phyloP scores from a whole-genome alignment of 768 basidiomycete genomes.

The Goffeauzyma gilvescens region DNA sequence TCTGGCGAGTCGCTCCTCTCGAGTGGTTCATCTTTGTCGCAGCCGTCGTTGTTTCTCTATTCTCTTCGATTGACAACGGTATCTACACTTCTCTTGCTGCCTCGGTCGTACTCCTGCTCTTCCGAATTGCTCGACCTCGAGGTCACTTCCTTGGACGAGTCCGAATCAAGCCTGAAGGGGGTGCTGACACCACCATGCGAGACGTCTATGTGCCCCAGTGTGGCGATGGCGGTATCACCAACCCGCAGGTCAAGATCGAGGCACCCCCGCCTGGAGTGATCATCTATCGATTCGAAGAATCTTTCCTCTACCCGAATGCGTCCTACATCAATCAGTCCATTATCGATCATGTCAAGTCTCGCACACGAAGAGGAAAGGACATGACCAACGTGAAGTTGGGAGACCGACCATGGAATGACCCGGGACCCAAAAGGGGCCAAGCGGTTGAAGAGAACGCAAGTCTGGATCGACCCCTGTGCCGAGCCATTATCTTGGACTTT shows the following conservation, averaged over 20 bases:
- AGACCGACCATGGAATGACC: slow-evolving; percentile 89
- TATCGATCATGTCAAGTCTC: slow-evolving; percentile 59
- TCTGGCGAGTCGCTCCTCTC: slow-evolving; percentile 83
- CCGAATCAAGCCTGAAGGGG: slow-evolving; percentile 32
- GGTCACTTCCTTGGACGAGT: slow-evolving; percentile 82
- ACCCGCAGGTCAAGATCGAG: slow-evolving; percentile 50
- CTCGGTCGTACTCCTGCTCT: slow-evolving; percentile 57
- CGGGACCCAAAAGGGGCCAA: slow-evolving; percentile 45
- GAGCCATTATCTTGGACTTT: slow-evolving; percentile 82
- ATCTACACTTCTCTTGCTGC: slow-evolving; percentile 47
- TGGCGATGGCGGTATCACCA: slow-evolving; percentile 38
- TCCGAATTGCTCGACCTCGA: slow-evolving; percentile 71
- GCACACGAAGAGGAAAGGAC: slow-evolving; percentile 60
- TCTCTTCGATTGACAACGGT: slow-evolving; percentile 83
- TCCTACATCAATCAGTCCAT: slow-evolving; percentile 45
- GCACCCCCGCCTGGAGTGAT: slow-evolving; percentile 70
- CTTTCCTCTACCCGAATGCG: slow-evolving; percentile 43
- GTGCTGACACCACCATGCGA: slow-evolving; percentile 34
- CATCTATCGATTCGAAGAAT: slow-evolving; percentile 82
- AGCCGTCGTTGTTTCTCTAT: slow-evolving; percentile 72
- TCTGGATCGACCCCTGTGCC: slow-evolving; percentile 49
- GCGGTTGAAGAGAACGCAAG: slow-evolving; percentile 35
- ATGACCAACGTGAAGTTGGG: slow-evolving; percentile 43
- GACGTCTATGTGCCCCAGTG: slow-evolving; percentile 69
- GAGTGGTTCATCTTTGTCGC: slow-evolving; percentile 79